Conservation (phyloP, 768 basidiomycete species). For the Suillus spraguei region DNA sequence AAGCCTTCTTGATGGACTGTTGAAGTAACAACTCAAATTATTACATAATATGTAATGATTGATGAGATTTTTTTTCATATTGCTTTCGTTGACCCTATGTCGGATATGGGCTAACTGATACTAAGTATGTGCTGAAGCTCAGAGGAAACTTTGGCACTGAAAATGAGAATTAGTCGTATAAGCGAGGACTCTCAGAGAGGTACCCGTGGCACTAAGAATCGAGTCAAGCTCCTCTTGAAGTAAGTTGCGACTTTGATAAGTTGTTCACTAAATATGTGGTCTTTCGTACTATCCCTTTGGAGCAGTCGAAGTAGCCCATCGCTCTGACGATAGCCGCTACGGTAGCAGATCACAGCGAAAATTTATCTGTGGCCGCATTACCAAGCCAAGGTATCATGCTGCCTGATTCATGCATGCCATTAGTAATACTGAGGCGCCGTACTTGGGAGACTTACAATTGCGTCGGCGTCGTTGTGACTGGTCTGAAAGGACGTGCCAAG, state of each 20-base stretch:
- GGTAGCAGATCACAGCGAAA: no score
- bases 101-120: no score
- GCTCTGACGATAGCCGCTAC: conserved; percentile 57
- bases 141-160: neutral
- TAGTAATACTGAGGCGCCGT: neutral
- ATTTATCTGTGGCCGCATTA: conserved; percentile 59
- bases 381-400: conserved; percentile 55
- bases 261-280: conserved; percentile 52
- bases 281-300: conserved; percentile 18
- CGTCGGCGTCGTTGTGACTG: conserved; percentile 45
- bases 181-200: conserved; percentile 25
- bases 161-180: conserved; percentile 21
- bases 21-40: no score
- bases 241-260: conserved; percentile 58
- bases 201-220: conserved; percentile 29
- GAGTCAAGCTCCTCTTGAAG: conserved; percentile 60
- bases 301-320: conserved; percentile 53
- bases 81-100: no score
- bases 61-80: no score
- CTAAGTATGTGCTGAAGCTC: no score
- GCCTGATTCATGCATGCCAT: no score
- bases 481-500: conserved; percentile 53
- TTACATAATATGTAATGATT: no score
- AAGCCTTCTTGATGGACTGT: no score
- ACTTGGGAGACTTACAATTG: conserved; percentile 46